A percentile compares a stretch with the other conserved stretches of the same genome.
phyloP scores from a whole-genome alignment of 257 asterid species.

The Solanum pennellii region DNA sequence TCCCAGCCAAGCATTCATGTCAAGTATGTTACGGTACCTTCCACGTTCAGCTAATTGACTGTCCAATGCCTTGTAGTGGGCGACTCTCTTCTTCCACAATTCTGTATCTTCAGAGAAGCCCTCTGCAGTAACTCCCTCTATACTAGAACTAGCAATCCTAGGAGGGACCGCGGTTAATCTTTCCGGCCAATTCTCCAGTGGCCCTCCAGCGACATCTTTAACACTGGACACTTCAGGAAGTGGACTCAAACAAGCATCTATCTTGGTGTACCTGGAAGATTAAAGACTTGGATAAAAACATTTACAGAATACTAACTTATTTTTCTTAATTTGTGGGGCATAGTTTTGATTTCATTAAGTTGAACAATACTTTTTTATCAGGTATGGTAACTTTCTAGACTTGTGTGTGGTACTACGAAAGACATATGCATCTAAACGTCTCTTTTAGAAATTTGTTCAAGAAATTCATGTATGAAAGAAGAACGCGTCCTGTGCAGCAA shows the following conservation, averaged over 20 bases:
- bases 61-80: constrained; percentile 61
- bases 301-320: background rate
- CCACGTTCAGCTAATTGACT: constrained; percentile 69
- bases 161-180: constrained; percentile 71
- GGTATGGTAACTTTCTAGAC: background rate
- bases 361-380: background rate
- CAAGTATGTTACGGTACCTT: constrained; percentile 78
- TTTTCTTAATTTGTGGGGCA: background rate
- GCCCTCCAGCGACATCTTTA: constrained; percentile 61
- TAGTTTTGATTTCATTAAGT: background rate
- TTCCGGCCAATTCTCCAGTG: constrained; percentile 67
- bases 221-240: constrained; percentile 64
- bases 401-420: background rate
- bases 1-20: constrained; percentile 80
- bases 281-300: too few species aligned
- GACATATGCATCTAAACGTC: background rate
- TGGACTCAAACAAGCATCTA: constrained; percentile 79
- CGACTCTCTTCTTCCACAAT: constrained; percentile 62
- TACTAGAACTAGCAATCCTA: constrained; percentile 43
- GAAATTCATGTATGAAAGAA: background rate
- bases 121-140: constrained; percentile 44
- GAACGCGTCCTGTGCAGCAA: background rate
- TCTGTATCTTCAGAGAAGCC: constrained; percentile 31
- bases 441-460: background rate
- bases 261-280: constrained; percentile 62